Percentiles rank a stretch among this genome's conserved stretches.
phyloP scores from a whole-genome alignment of 2,329 filamentous ascomycete genomes.

The Paraphoma chrysanthemicola region DNA sequence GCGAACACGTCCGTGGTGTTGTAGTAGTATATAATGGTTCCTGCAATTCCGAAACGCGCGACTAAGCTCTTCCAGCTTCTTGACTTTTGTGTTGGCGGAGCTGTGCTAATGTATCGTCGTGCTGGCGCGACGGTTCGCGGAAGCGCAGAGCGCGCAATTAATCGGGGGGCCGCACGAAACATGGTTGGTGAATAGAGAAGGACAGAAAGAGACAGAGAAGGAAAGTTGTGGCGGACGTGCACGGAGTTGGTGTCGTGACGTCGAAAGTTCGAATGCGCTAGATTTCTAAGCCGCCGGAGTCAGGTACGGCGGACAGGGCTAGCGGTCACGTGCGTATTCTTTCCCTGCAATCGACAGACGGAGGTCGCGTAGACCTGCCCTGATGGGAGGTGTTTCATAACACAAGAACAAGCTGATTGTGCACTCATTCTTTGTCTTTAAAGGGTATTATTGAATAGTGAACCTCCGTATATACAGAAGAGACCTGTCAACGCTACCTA shows the following conservation, averaged over 20 bases:
- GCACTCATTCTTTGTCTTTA: neutral
- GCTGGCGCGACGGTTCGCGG: constrained; percentile 47
- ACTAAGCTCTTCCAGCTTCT: constrained; percentile 82
- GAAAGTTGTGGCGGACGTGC: constrained; percentile 23
- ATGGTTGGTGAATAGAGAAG: constrained; percentile 47
- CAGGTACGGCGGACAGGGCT: neutral
- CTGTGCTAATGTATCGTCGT: constrained; percentile 64
- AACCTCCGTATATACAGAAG: constrained; percentile 32
- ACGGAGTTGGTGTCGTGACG: constrained; percentile 13
- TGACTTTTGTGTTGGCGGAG: constrained; percentile 68
- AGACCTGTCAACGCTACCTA: constrained; percentile 16
- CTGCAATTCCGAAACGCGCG: constrained; percentile 77
- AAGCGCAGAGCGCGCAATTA: constrained; percentile 44
- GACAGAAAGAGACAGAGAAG: constrained; percentile 21
- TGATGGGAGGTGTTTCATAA: neutral
- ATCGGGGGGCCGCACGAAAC: constrained; percentile 60
- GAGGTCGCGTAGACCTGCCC: neutral
- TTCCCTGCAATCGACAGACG: neutral
- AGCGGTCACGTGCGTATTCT: constrained; percentile 4
- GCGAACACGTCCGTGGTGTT: constrained; percentile 89
- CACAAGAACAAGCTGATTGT: neutral
- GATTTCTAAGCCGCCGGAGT: constrained; percentile 28
- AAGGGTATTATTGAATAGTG: constrained; percentile 28
- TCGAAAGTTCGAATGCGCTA: constrained; percentile 25
- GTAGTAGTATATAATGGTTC: constrained; percentile 87